phyloP scores from a whole-genome alignment of 2,329 filamentous ascomycete genomes.

The Penicillium italicum region DNA sequence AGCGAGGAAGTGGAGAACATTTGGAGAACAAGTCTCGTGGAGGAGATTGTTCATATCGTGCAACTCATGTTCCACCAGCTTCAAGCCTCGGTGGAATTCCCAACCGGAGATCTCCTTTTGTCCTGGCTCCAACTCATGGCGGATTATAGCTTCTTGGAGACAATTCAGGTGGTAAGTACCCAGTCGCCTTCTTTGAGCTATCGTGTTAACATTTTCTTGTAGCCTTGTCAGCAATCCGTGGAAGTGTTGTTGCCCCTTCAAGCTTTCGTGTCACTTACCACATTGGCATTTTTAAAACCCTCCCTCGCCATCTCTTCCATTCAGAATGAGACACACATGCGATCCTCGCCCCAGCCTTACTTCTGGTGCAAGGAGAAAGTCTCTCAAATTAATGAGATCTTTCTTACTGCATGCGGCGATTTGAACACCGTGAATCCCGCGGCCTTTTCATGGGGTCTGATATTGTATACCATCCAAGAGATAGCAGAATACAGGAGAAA shows the following conservation, averaged over 20 bases:
- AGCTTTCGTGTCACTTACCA: constrained; percentile 66
- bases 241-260: constrained; percentile 57
- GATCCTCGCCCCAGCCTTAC: constrained; percentile 49
- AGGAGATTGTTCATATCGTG: constrained; percentile 70
- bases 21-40: constrained; percentile 62
- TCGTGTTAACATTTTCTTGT: constrained; percentile 15
- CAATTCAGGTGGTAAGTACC: constrained; percentile 54
- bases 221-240: constrained; percentile 41
- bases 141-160: constrained; percentile 65
- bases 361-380: constrained; percentile 67
- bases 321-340: constrained; percentile 24
- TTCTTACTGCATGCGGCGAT: constrained; percentile 57
- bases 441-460: constrained; percentile 75
- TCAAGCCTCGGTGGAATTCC: constrained; percentile 56
- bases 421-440: constrained; percentile 67
- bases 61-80: constrained; percentile 69
- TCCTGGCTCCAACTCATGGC: constrained; percentile 74
- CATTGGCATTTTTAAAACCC: constrained; percentile 68
- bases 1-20: constrained; percentile 57
- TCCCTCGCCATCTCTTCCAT: constrained; percentile 58
- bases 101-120: constrained; percentile 57
- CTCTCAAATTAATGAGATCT: constrained; percentile 68
- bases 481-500: constrained; percentile 43
- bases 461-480: constrained; percentile 66
- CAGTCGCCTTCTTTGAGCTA: constrained; percentile 3